phyloP scores from a whole-genome alignment of 371 early-diverging fungal species.

The Chytridium lagenaria region DNA sequence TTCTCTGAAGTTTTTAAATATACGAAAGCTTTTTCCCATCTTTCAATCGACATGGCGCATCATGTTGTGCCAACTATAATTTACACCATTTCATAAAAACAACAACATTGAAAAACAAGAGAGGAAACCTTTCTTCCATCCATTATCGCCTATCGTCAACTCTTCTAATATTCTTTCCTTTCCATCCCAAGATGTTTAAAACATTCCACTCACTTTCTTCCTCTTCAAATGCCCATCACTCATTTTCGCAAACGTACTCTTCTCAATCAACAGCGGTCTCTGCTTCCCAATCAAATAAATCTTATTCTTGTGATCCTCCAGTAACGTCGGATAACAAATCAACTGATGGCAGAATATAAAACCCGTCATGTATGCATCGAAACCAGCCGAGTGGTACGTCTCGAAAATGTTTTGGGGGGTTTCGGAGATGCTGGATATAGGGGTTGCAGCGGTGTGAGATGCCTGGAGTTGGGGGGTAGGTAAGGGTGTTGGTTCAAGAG shows the following conservation, averaged over 20 bases:
- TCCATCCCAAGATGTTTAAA: no score
- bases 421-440: conserved; percentile 6
- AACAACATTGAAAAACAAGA: no score
- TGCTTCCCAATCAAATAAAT: conserved; percentile 75
- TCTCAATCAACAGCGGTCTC: conserved; percentile 64
- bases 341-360: conserved; percentile 73
- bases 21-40: no score
- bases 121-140: no score
- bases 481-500: background rate
- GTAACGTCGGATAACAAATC: conserved; percentile 5
- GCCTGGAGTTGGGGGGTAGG: background rate
- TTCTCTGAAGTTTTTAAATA: no score
- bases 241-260: conserved; percentile 57
- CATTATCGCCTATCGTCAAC: no score
- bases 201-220: background rate
- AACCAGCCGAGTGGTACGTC: conserved; percentile 81
- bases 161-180: no score
- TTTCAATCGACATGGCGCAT: no score
- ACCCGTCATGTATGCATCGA: conserved; percentile 96
- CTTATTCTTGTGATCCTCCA: conserved; percentile 58
- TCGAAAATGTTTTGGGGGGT: conserved; percentile 37
- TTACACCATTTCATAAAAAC: no score
- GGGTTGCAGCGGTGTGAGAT: conserved; percentile 8
- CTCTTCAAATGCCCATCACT: conserved; percentile 32
- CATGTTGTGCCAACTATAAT: no score